phyloP scores from a whole-genome alignment of 2,329 filamentous ascomycete genomes.

The Hyphodiscus sp. region DNA sequence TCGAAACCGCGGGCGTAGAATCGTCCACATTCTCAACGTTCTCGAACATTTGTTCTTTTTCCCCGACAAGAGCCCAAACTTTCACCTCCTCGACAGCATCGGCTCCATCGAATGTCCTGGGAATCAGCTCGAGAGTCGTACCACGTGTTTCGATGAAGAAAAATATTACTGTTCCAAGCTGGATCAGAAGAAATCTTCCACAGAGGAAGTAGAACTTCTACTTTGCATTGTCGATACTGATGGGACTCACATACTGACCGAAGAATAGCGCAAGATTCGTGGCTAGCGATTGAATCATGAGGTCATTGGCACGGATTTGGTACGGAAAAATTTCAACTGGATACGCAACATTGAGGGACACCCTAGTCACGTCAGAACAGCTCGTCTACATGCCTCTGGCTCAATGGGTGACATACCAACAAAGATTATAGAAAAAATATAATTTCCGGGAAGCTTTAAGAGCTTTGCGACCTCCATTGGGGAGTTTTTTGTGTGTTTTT shows the following conservation, averaged over 20 bases:
- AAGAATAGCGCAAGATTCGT: constrained; percentile 1
- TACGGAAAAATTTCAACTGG: too few species aligned
- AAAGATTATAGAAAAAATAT: too few species aligned
- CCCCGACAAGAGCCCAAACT: background rate
- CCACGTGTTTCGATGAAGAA: constrained; percentile 66
- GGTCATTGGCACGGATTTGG: background rate
- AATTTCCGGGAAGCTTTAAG: too few species aligned
- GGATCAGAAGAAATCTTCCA: background rate
- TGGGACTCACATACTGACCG: constrained; percentile 18
- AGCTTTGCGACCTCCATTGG: too few species aligned
- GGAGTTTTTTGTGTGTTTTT: too few species aligned
- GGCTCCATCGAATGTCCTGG: constrained; percentile 62
- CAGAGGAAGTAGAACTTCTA: too few species aligned
- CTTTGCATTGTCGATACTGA: constrained; percentile 39
- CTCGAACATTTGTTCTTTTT: background rate
- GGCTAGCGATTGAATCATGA: background rate
- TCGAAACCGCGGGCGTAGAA: too few species aligned
- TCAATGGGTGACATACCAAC: too few species aligned
- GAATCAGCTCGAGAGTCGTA: constrained; percentile 61
- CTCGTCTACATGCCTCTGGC: too few species aligned
- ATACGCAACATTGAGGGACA: too few species aligned
- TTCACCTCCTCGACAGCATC: constrained; percentile 37
- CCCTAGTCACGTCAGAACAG: too few species aligned
- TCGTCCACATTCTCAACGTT: too few species aligned
- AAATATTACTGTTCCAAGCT: constrained; percentile 55